Evolutionary conservation across 768 basidiomycete species (phyloP).

Genomic region (Tulasnella sp.): DNA sequence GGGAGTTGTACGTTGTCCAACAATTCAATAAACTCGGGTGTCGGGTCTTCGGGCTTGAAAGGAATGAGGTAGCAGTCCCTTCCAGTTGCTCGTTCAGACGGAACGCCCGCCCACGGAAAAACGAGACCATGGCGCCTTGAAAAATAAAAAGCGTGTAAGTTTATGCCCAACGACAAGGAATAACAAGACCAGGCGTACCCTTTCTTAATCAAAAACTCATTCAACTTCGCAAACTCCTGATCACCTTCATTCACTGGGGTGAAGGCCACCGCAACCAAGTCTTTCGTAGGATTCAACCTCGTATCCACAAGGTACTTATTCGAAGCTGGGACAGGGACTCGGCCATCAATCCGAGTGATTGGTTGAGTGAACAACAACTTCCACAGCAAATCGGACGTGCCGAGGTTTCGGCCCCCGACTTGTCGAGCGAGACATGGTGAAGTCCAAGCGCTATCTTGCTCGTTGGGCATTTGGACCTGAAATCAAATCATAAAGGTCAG

Average conservation of each 20-base stretch:
- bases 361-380: slow-evolving; percentile 68
- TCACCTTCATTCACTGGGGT: slow-evolving; percentile 50
- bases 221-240: slow-evolving; percentile 56
- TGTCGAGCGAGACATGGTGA: slow-evolving; percentile 63
- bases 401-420: slow-evolving; percentile 67
- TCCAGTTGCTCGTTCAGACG: slow-evolving; percentile 70
- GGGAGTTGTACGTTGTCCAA: slow-evolving; percentile 72
- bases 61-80: slow-evolving; percentile 87
- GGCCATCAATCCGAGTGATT: slow-evolving; percentile 73
- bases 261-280: slow-evolving; percentile 75
- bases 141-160: slow-evolving; percentile 4
- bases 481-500: slow-evolving; percentile 29
- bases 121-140: slow-evolving; percentile 77
- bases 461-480: slow-evolving; percentile 76
- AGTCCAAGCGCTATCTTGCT: slow-evolving; percentile 53
- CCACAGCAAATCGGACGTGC: slow-evolving; percentile 62
- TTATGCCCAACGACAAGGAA: slow-evolving; percentile 11
- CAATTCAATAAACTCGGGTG: slow-evolving; percentile 84
- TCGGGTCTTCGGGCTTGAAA: slow-evolving; percentile 55
- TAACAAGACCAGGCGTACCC: slow-evolving; percentile 47
- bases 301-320: slow-evolving; percentile 74
- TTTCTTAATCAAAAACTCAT: slow-evolving; percentile 66
- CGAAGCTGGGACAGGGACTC: slow-evolving; percentile 73
- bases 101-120: slow-evolving; percentile 77
- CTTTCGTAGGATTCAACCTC: slow-evolving; percentile 70